Base-by-base conservation (phyloP, 2,329 filamentous ascomycete species). In the Lachnellula hyalina region DNA sequence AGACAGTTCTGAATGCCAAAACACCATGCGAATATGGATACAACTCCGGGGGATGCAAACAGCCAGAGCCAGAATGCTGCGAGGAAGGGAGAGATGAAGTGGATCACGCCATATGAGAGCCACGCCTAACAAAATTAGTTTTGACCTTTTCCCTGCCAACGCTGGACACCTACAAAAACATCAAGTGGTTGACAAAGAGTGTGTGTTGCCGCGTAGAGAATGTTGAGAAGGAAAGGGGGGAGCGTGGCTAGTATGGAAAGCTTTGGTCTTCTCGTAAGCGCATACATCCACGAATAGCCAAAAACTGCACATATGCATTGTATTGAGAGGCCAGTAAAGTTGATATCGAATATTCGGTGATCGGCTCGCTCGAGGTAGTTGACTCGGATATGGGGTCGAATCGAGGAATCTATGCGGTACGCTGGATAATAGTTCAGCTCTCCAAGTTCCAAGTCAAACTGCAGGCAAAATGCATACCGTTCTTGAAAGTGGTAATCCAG, bases 1-100 rank as follows among this genome's bases (percentile, higher is more conserved):
- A 87, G 77, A 61, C 95, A 82, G 73, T 90, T 93, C 84, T 96
- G 90, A 79, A 93, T 96, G 54, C 92, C 92, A 65, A 96, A 96
- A 47, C 85, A 83, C 65, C 87, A 86, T 15, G 90, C 90, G 67
- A 93, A 96, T 17, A 90, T 84, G 2, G 91, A 90, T 0, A 89
- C 81, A 0, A 88, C 90, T 54, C 89, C 89, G 1, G 92, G 92
- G 0, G 92, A 87, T 7, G 84, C 90, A 69, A 93, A 96, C 59
- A 96, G 76, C 76, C 96, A 96, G 71, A 96, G 85, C 66, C 90
- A 77, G 9, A 79, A 75, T 40, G 89, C 87, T 74, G 84, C 87
- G 58, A 96, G 80, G 59, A 89, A 85, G 8, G 92, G 92, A 17
- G 87, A 88, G 32, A 86, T 88, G 67, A 95, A 96, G 73, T 96